Base-by-base conservation (phyloP, 2,329 filamentous ascomycete genomes). In the Nigrospora oryzae region DNA sequence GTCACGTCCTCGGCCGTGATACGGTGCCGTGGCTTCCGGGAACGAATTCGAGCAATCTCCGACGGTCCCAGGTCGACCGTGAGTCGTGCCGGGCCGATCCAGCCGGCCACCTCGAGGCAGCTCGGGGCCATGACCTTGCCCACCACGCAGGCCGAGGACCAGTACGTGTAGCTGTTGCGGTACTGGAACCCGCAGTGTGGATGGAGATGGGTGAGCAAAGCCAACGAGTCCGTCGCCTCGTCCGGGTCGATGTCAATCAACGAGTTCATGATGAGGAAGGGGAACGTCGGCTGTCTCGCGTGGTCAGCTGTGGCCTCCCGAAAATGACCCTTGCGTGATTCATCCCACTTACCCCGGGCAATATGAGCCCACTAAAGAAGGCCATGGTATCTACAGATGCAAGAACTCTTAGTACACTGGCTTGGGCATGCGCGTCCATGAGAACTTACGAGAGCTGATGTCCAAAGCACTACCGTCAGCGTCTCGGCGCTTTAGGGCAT, bases 181-280 rank as follows among this genome's bases (percentile, higher is more conserved):
- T 89, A 88, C 63, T 89, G 85, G 56, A 89, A 88, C 14, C 85
- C 85, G 50, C 81, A 81, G 52, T 81, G 71, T 1, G 83, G 82
- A 46, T 83, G 75, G 52, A 83, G 72, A 53, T 87, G 81, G 1
- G 80, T 83, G 10, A 89, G 72, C 32, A 83, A 71, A 11, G 81
- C 79, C 14, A 89, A 73, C 8, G 79, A 69, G 49, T 83, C 77
- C 5, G 77, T 79, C 3, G 79, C 80, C 4, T 73, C 73, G 57
- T 86, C 83, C 2, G 80, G 79, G 55, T 89, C 84, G 53, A 86
- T 78, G 59, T 89, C 85, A 51, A 89, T 81, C 37, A 89, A 70
- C 4, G 84, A 77, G 58, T 88, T 89, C 83, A 89, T 89, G 38
- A 87, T 79, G 34, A 88, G 73, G 64, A 85, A 89, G 3, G 84